Evolutionary conservation across 345 rosid genomes (phyloP).

Genomic region (Schrenkiella parvula): DNA sequence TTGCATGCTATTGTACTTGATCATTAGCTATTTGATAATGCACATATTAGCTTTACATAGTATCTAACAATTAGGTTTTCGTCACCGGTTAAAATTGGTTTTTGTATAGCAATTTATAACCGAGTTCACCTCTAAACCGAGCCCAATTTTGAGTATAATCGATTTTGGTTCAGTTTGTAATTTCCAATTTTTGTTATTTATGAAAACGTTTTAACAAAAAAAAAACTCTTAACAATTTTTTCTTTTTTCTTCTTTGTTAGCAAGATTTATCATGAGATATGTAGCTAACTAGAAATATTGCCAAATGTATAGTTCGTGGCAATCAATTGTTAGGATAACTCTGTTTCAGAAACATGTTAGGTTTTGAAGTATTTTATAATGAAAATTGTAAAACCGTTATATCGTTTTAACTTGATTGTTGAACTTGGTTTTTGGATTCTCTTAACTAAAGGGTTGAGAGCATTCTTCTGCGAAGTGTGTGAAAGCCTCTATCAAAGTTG

Average conservation of each 20-base stretch:
- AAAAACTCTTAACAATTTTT: too few species aligned
- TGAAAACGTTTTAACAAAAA: too few species aligned
- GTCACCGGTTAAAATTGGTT: too few species aligned
- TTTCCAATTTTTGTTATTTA: too few species aligned
- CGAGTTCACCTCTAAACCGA: too few species aligned
- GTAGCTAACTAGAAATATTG: neutral
- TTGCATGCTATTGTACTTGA: slow-evolving; percentile 7
- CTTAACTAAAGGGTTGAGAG: neutral
- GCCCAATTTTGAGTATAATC: too few species aligned
- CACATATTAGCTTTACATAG: neutral
- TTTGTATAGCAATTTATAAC: too few species aligned
- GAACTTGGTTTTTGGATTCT: neutral
- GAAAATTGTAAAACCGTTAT: neutral
- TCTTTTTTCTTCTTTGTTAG: neutral
- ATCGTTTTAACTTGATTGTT: neutral
- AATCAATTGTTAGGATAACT: neutral
- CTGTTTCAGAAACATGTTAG: neutral
- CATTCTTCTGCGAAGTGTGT: neutral
- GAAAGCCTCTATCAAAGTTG: neutral
- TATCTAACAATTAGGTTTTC: neutral
- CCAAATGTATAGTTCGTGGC: neutral
- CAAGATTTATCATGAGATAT: neutral
- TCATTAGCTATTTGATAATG: neutral
- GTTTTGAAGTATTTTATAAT: neutral
- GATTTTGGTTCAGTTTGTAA: too few species aligned